Evolutionary conservation across 139 green algal genomes (phyloP).

Genomic region (Ulvella scutata): DNA sequence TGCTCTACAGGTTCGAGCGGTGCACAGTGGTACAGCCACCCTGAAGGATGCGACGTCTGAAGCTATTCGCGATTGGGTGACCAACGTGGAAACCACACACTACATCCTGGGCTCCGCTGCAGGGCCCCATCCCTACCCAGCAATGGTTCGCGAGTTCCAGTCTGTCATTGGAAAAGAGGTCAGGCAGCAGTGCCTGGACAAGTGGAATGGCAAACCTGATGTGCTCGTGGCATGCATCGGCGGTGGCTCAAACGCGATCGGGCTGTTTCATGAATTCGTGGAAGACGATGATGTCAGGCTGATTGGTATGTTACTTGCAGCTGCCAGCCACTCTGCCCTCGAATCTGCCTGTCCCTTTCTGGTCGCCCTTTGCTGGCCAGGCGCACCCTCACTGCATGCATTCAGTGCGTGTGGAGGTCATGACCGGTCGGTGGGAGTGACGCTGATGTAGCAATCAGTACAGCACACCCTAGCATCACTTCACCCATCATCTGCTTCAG

Average conservation of each 20-base stretch:
- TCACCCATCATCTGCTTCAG: no score
- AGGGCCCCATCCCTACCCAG: conserved; percentile 96
- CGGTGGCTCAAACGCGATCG: conserved; percentile 96
- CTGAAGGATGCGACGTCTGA: conserved; percentile 96
- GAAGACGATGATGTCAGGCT: conserved; percentile 69
- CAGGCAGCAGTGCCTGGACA: conserved; percentile 48
- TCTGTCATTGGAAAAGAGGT: conserved; percentile 85
- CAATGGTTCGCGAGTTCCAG: conserved; percentile 98
- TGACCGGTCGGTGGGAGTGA: no score
- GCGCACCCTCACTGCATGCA: no score
- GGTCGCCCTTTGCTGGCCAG: no score
- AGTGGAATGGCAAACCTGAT: conserved; percentile 79
- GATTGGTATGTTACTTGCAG: conserved; percentile 22
- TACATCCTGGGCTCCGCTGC: conserved; percentile 97
- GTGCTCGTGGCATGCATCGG: conserved; percentile 93
- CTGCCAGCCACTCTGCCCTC: no score
- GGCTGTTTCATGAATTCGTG: conserved; percentile 96
- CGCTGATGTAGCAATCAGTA: no score
- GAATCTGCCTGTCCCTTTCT: no score
- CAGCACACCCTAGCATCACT: no score
- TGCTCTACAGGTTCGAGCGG: conserved; percentile 36
- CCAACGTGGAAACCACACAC: conserved; percentile 97
- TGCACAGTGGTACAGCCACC: conserved; percentile 81
- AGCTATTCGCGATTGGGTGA: conserved; percentile 98
- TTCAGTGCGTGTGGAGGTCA: no score